Percentiles rank a stretch among this genome's conserved stretches.
These are phyloP conservation scores for Fusarium piperis DNA, from an alignment of 2,329 filamentous ascomycete genomes.

Conservation along the genomic window DNA sequence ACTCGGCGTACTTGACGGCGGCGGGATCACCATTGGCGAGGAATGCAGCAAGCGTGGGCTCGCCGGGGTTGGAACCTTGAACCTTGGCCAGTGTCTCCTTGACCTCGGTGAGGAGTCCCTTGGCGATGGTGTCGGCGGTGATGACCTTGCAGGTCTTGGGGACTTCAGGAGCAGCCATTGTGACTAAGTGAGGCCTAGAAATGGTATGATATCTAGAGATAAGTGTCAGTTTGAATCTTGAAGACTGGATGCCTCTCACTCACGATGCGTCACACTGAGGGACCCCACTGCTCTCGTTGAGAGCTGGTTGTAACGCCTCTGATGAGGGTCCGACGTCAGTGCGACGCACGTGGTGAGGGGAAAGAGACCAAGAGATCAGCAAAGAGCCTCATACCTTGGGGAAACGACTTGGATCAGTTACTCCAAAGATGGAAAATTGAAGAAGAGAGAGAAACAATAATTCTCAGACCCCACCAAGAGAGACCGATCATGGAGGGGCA, in stretches of 20 bases:
- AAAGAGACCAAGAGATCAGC: background rate
- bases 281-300: slow-evolving; percentile 32
- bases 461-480: slow-evolving; percentile 32
- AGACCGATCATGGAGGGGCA: slow-evolving; percentile 40
- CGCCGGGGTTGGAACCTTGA: slow-evolving; percentile 61
- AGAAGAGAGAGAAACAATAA: slow-evolving; percentile 20
- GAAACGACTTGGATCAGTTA: slow-evolving; percentile 12
- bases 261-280: slow-evolving; percentile 25
- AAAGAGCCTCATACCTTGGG: slow-evolving; percentile 22
- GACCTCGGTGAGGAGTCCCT: slow-evolving; percentile 81
- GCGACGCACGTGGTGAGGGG: slow-evolving; percentile 18
- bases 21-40: slow-evolving; percentile 92
- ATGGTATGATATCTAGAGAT: slow-evolving; percentile 15
- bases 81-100: slow-evolving; percentile 77
- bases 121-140: slow-evolving; percentile 87
- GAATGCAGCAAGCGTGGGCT: slow-evolving; percentile 88
- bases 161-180: slow-evolving; percentile 48
- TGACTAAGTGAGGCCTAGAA: slow-evolving; percentile 9
- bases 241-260: background rate
- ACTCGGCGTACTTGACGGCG: slow-evolving; percentile 93
- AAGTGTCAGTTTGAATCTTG: slow-evolving; percentile 17
- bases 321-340: slow-evolving; percentile 18
- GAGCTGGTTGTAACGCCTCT: slow-evolving; percentile 22
- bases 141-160: slow-evolving; percentile 90
- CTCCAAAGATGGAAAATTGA: slow-evolving; percentile 23